Evolutionary conservation across 2,329 filamentous ascomycete genomes (phyloP).

Genomic region (Chaetomiaceae sp.): DNA sequence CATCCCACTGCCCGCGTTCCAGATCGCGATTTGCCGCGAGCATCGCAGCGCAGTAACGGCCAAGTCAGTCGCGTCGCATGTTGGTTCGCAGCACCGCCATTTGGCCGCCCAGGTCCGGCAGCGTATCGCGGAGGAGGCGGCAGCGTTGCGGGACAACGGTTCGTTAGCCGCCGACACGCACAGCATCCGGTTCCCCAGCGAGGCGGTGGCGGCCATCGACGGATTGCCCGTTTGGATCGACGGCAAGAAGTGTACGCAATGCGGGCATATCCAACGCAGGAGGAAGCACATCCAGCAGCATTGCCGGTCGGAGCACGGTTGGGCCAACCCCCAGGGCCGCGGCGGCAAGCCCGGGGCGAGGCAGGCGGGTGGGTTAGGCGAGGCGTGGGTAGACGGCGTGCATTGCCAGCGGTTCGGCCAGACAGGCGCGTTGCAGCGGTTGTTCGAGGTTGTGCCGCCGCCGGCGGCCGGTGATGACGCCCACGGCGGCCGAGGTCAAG

Average conservation of each 20-base stretch:
- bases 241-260: not conserved
- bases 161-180: not conserved
- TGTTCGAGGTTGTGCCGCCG: not conserved
- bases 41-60: not conserved
- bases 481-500: not conserved
- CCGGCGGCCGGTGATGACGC: not conserved
- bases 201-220: not conserved
- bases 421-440: not conserved
- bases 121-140: not conserved
- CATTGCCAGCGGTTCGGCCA: constrained; percentile 2
- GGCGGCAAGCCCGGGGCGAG: not conserved
- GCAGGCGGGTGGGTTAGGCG: not conserved
- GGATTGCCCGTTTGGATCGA: not conserved
- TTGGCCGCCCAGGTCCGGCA: not conserved
- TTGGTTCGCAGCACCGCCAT: not conserved
- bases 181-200: not conserved
- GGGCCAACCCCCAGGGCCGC: not conserved
- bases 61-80: not conserved
- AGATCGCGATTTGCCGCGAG: not conserved
- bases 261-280: not conserved
- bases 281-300: not conserved
- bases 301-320: constrained; percentile 2
- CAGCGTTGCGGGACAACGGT: not conserved
- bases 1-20: not conserved
- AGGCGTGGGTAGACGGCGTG: not conserved